These are phyloP conservation scores for Aspergillus tamarii DNA, from an alignment of 2,329 filamentous ascomycete species.

Conservation along the genomic window DNA sequence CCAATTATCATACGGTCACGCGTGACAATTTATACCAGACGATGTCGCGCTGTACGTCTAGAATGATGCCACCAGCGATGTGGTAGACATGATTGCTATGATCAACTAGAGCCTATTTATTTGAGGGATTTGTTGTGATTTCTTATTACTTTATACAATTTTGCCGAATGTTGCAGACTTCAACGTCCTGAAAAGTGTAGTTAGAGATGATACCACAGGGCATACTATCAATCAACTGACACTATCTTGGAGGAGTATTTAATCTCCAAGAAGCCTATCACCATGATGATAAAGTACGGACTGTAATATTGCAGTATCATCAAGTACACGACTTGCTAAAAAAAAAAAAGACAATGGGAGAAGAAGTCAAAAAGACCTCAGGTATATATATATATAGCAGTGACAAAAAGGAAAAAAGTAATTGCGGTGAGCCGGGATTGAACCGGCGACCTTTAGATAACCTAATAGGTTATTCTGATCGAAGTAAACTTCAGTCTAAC, in stretches of 20 bases:
- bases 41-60: not conserved
- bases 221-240: not conserved
- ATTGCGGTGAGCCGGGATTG: not conserved
- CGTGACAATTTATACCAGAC: not conserved
- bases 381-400: too few species aligned
- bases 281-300: not conserved
- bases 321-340: too few species aligned
- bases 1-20: not conserved
- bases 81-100: constrained; percentile 2
- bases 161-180: not conserved
- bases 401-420: not conserved
- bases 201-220: constrained; percentile 1
- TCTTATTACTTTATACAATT: not conserved
- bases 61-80: not conserved
- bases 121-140: not conserved
- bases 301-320: not conserved
- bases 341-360: too few species aligned
- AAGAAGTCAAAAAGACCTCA: too few species aligned
- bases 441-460: not conserved
- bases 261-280: not conserved
- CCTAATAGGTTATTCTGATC: not conserved
- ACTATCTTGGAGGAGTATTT: not conserved
- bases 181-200: not conserved
- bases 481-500: constrained; percentile 5
- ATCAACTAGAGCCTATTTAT: constrained; percentile 2